Percentiles rank a stretch among this genome's conserved stretches.
phyloP scores from a whole-genome alignment of 2,329 filamentous ascomycete genomes.

The Epichloe festucae region DNA sequence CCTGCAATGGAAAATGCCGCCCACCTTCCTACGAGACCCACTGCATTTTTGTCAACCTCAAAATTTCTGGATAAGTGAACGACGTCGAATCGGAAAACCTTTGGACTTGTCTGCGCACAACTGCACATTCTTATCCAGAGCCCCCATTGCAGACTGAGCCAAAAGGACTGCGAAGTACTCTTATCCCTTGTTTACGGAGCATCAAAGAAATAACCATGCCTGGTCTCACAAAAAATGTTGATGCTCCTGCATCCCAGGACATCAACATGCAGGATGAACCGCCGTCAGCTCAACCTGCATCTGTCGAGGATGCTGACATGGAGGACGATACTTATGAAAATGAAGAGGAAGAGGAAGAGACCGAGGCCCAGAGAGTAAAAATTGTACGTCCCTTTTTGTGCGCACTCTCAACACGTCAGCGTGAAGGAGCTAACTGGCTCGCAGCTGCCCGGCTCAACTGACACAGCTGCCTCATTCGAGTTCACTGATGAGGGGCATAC shows the following conservation, averaged over 20 bases:
- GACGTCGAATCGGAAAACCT: neutral
- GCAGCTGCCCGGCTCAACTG: conserved; percentile 72
- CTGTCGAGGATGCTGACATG: conserved; percentile 22
- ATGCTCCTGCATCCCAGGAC: conserved; percentile 20
- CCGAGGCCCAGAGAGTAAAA: conserved; percentile 42
- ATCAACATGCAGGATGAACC: conserved; percentile 33
- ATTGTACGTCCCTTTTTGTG: conserved; percentile 36
- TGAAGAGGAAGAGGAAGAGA: conserved; percentile 31
- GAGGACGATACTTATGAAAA: conserved; percentile 16
- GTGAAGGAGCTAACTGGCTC: neutral
- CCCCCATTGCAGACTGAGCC: too few species aligned
- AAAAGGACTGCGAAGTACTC: too few species aligned
- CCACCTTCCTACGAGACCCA: neutral
- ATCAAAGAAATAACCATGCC: conserved; percentile 19
- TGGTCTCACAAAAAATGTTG: conserved; percentile 24
- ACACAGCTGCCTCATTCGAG: conserved; percentile 87
- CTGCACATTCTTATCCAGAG: too few species aligned
- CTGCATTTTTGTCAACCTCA: neutral
- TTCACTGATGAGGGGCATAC: conserved; percentile 92
- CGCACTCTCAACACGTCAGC: neutral
- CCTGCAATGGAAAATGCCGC: neutral
- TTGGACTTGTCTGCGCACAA: neutral
- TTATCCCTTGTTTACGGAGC: too few species aligned
- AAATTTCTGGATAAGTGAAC: conserved; percentile 6
- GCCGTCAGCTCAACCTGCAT: conserved; percentile 23